Conservation (phyloP, 2,329 filamentous ascomycete genomes). For the Phialophora verrucosa region DNA sequence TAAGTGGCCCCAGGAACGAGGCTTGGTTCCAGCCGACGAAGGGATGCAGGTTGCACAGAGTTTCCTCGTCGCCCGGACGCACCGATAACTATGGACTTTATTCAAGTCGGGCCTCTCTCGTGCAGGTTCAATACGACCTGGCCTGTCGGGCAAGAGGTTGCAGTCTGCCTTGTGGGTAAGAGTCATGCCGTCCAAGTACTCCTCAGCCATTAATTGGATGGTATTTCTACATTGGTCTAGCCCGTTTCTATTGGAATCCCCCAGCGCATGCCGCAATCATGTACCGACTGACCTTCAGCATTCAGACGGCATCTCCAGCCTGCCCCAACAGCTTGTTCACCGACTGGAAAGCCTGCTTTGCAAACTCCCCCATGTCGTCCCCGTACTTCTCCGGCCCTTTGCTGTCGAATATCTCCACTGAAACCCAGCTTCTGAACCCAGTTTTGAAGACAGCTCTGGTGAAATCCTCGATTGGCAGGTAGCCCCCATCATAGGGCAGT, state of each 20-base stretch:
- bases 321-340: conserved; percentile 52
- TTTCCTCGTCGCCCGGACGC: neutral
- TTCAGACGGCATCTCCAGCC: conserved; percentile 19
- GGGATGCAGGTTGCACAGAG: neutral
- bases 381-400: conserved; percentile 60
- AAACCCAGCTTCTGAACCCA: conserved; percentile 70
- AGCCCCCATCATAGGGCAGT: conserved; percentile 72
- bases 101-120: neutral
- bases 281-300: neutral
- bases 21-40: neutral
- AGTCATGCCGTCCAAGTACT: neutral
- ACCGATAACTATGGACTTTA: neutral
- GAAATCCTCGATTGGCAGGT: conserved; percentile 70
- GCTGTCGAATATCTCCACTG: conserved; percentile 72
- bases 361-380: conserved; percentile 57
- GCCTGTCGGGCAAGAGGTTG: neutral
- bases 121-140: neutral
- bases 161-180: neutral
- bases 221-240: neutral
- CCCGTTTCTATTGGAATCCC: neutral
- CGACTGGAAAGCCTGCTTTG: conserved; percentile 58
- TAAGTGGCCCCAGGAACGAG: neutral
- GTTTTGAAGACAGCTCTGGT: conserved; percentile 69
- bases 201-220: neutral
- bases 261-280: neutral